A percentile compares a stretch with the other conserved stretches of the same genome.
Conservation (phyloP, 768 basidiomycete genomes). For the Filobasidium wieringae region DNA sequence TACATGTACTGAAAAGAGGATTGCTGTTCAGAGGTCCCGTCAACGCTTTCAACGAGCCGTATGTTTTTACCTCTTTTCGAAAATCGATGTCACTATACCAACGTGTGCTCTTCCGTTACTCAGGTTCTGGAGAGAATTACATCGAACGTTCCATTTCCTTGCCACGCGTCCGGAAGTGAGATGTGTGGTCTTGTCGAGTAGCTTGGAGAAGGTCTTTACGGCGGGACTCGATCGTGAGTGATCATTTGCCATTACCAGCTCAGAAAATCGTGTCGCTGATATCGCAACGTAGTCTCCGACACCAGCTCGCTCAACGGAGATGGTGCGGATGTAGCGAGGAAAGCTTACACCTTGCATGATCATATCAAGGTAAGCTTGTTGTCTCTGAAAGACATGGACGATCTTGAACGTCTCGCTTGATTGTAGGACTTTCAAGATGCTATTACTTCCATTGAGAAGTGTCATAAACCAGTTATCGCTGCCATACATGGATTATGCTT, state of each 20-base stretch:
- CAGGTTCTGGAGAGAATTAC: conserved; percentile 66
- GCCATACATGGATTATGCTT: conserved; percentile 64
- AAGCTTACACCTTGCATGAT: conserved; percentile 30
- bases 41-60: conserved; percentile 36
- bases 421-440: conserved; percentile 53
- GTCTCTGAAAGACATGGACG: neutral
- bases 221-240: conserved; percentile 68
- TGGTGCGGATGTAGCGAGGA: conserved; percentile 25
- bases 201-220: conserved; percentile 60
- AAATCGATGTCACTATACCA: too few relatives aligned
- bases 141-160: conserved; percentile 51
- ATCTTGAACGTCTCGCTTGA: neutral
- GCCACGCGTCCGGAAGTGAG: conserved; percentile 50
- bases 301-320: neutral
- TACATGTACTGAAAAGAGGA: neutral
- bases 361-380: conserved; percentile 40
- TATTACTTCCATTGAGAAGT: conserved; percentile 56
- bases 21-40: conserved; percentile 28
- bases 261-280: conserved; percentile 7
- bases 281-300: neutral
- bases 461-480: conserved; percentile 67
- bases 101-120: too few relatives aligned
- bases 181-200: conserved; percentile 61
- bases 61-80: too few relatives aligned
- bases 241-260: conserved; percentile 9